Evolutionary conservation across 1,284 basidiomycete genomes (phyloP).

Genomic region (Polyporus tsugae): DNA sequence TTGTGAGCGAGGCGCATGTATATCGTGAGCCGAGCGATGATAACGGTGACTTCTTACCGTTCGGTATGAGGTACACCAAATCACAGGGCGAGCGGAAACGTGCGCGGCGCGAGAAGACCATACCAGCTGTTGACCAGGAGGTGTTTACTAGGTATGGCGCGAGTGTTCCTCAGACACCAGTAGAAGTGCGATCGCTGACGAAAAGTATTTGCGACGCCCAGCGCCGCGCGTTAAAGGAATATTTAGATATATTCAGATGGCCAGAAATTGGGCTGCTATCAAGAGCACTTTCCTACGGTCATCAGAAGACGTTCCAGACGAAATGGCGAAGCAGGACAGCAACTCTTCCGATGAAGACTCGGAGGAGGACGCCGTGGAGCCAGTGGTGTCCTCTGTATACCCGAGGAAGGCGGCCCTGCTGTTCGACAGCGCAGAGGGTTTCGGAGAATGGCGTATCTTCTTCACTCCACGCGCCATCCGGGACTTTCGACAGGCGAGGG

Average conservation of each 20-base stretch:
- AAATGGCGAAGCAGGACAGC: not conserved
- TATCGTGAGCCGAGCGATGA: not conserved
- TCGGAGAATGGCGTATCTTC: constrained; percentile 62
- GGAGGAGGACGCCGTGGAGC: not conserved
- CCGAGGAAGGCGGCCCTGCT: constrained; percentile 58
- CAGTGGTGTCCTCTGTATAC: constrained; percentile 49
- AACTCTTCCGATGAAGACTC: not conserved
- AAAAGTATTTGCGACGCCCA: not conserved
- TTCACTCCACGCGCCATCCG: constrained; percentile 54
- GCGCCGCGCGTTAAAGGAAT: not conserved
- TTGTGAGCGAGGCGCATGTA: not conserved
- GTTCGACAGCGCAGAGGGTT: constrained; percentile 58
- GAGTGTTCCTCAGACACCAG: not conserved
- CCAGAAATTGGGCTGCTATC: not conserved
- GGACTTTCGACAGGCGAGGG: constrained; percentile 51
- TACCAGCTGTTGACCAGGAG: not conserved
- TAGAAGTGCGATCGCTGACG: not conserved
- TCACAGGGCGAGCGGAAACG: not conserved
- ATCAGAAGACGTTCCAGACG: not conserved
- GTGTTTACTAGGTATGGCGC: not conserved
- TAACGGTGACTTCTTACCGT: not conserved
- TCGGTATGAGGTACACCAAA: not conserved
- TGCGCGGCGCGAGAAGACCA: not conserved
- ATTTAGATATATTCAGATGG: not conserved
- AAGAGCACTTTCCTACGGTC: not conserved